These are phyloP conservation scores for Cenchrus fungigraminus DNA, from an alignment of 176 grass and related monocot genomes.

Conservation along the genomic window DNA sequence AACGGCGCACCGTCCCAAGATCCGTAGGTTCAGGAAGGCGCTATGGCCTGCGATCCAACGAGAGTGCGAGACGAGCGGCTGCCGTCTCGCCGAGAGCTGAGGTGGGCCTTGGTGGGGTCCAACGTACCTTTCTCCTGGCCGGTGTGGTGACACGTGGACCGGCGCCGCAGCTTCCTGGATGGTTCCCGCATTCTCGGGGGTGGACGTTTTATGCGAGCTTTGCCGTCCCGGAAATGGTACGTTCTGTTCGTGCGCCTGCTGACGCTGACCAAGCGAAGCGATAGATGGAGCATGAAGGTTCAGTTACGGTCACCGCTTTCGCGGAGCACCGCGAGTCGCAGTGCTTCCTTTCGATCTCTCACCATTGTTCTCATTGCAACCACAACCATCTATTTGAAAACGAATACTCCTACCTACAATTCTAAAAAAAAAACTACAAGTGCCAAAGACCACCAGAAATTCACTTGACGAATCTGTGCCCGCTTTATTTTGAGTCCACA, in stretches of 20 bases:
- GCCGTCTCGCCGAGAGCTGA: neutral
- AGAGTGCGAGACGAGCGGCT: neutral
- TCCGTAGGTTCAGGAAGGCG: conserved; percentile 14
- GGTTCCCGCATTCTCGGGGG: neutral
- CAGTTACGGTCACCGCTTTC: neutral
- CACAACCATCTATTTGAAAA: too few relatives aligned
- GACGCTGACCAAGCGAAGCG: neutral
- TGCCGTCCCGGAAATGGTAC: neutral
- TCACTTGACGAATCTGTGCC: too few relatives aligned
- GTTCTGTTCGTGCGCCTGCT: neutral
- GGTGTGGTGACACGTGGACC: neutral
- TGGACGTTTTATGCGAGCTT: neutral
- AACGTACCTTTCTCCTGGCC: neutral
- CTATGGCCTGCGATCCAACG: neutral
- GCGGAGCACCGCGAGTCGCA: neutral
- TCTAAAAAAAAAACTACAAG: too few relatives aligned
- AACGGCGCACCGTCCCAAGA: neutral
- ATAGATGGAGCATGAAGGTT: neutral
- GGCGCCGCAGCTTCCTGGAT: neutral
- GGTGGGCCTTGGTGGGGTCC: neutral
- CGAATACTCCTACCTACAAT: too few relatives aligned
- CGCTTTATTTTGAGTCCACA: too few relatives aligned
- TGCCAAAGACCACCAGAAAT: too few relatives aligned
- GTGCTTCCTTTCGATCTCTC: neutral
- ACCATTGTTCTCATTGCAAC: too few relatives aligned